A percentile compares a stretch with the other conserved stretches of the same genome.
Evolutionary conservation across 148 eudicot genomes (phyloP).

Genomic region (Silene conica): DNA sequence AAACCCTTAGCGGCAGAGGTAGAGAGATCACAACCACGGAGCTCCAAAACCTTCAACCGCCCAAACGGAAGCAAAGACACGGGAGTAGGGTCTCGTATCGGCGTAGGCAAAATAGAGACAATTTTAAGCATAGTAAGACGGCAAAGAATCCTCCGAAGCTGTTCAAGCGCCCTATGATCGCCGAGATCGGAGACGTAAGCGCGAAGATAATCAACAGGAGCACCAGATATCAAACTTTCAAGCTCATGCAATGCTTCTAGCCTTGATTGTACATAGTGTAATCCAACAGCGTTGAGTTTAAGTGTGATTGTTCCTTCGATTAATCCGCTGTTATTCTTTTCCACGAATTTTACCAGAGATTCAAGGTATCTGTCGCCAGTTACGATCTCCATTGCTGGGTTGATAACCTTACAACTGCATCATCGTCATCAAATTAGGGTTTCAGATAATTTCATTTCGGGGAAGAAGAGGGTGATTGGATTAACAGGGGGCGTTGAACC

Average conservation of each 20-base stretch:
- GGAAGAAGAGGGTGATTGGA: no score
- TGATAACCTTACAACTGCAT: no score
- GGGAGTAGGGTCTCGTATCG: conserved; percentile 70
- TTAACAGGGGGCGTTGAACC: no score
- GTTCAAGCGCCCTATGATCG: conserved; percentile 88
- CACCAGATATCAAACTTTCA: conserved; percentile 65
- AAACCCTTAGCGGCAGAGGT: conserved; percentile 70
- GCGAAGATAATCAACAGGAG: conserved; percentile 90
- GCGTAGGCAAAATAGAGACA: conserved; percentile 54
- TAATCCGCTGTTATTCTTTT: conserved; percentile 46
- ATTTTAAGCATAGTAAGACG: conserved; percentile 62
- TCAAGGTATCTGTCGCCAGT: conserved; percentile 87
- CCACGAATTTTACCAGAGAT: conserved; percentile 74
- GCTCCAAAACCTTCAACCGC: conserved; percentile 85
- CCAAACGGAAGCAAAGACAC: conserved; percentile 56
- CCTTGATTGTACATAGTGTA: conserved; percentile 81
- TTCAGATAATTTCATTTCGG: no score
- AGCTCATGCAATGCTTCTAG: conserved; percentile 76
- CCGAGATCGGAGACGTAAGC: conserved; percentile 91
- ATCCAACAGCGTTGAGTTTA: conserved; percentile 75
- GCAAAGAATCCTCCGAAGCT: conserved; percentile 66
- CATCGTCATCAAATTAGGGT: no score
- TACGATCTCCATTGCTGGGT: conserved; percentile 44
- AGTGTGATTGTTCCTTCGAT: conserved; percentile 63
- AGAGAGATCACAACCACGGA: conserved; percentile 88